These are phyloP conservation scores for Trichoderma polysporum DNA, from an alignment of 2,329 filamentous ascomycete genomes.

Conservation along the genomic window DNA sequence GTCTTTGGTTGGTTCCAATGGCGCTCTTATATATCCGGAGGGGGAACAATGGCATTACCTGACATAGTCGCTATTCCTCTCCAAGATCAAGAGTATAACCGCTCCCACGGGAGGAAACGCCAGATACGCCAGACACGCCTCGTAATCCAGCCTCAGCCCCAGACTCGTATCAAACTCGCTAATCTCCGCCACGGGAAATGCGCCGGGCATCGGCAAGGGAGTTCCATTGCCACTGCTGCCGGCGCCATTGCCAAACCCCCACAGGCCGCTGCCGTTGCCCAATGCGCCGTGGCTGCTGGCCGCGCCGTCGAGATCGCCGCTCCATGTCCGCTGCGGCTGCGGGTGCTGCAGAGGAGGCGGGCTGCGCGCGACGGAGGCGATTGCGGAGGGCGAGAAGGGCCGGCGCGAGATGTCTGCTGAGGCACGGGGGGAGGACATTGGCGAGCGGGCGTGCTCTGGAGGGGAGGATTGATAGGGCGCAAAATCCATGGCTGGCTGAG, in stretches of 20 bases:
- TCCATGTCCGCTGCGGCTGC: constrained; percentile 58
- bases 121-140: constrained; percentile 87
- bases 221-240: constrained; percentile 26
- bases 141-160: constrained; percentile 81
- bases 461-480: constrained; percentile 94
- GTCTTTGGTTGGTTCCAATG: neutral
- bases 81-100: constrained; percentile 78
- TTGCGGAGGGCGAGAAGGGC: constrained; percentile 50
- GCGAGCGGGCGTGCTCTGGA: constrained; percentile 81
- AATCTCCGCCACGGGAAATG: constrained; percentile 51
- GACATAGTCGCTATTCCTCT: constrained; percentile 96
- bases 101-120: constrained; percentile 81
- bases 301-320: constrained; percentile 40
- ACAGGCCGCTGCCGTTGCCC: constrained; percentile 20
- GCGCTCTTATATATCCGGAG: neutral
- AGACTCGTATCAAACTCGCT: constrained; percentile 90
- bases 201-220: constrained; percentile 38
- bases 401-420: constrained; percentile 57
- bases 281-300: constrained; percentile 28
- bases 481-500: constrained; percentile 83
- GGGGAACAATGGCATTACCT: constrained; percentile 53
- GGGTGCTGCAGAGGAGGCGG: constrained; percentile 47
- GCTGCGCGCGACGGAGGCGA: constrained; percentile 42
- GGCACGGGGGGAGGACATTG: constrained; percentile 55
- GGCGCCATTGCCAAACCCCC: constrained; percentile 16